These are phyloP conservation scores for Talaromyces ruber DNA, from an alignment of 495 filamentous ascomycete species.

Conservation along the genomic window DNA sequence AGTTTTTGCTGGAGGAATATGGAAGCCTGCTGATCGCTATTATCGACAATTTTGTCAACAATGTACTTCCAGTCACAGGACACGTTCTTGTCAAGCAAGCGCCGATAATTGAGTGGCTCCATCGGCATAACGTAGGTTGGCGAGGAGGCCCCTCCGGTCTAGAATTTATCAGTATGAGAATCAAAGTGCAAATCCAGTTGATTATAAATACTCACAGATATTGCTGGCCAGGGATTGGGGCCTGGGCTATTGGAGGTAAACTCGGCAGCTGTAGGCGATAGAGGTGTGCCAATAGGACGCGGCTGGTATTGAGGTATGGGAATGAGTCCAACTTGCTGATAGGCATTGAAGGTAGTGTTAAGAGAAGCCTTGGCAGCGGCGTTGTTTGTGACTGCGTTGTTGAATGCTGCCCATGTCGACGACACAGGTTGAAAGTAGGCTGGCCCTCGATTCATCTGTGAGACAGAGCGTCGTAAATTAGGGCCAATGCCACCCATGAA, in stretches of 20 bases:
- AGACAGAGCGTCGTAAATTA: slow-evolving; percentile 26
- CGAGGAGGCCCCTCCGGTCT: slow-evolving; percentile 39
- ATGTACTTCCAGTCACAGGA: slow-evolving; percentile 99
- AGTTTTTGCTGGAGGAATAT: slow-evolving; percentile 99
- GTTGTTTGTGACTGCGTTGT: slow-evolving; percentile 17
- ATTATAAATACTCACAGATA: slow-evolving; percentile 29
- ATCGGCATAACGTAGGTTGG: slow-evolving; percentile 78
- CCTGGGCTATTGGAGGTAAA: slow-evolving; percentile 49
- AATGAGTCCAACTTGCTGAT: slow-evolving; percentile 43
- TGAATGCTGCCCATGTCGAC: slow-evolving; percentile 27
- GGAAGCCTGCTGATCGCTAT: slow-evolving; percentile 97
- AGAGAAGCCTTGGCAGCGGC: slow-evolving; percentile 18
- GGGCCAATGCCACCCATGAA: slow-evolving; percentile 25
- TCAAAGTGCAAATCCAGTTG: background rate
- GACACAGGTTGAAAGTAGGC: slow-evolving; percentile 24
- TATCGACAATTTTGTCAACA: slow-evolving; percentile 98
- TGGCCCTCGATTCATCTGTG: slow-evolving; percentile 29
- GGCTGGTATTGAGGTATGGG: slow-evolving; percentile 52
- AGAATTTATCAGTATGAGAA: slow-evolving; percentile 9
- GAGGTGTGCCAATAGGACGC: slow-evolving; percentile 64
- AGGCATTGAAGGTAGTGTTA: slow-evolving; percentile 29
- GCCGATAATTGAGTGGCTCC: slow-evolving; percentile 95
- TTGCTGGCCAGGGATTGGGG: slow-evolving; percentile 36
- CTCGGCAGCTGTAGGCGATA: slow-evolving; percentile 79
- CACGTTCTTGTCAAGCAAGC: slow-evolving; percentile 89